Conservation (phyloP, 2,329 filamentous ascomycete species). For the Exophiala calicioides region DNA sequence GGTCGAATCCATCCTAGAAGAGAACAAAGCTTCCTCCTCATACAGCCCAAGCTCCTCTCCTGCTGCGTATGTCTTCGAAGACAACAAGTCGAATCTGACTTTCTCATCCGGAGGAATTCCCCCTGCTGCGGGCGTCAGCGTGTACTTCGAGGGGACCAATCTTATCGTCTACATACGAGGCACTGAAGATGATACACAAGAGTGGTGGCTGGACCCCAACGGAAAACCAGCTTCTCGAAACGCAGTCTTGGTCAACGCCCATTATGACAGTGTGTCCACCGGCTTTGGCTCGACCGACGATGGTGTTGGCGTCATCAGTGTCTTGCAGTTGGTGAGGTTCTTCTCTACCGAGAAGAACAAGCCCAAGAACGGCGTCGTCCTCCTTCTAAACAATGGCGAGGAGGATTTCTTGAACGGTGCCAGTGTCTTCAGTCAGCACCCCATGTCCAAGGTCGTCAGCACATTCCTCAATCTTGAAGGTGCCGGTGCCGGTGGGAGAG, state of each 20-base stretch:
- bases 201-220: conserved; percentile 67
- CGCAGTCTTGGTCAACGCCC: conserved; percentile 88
- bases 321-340: conserved; percentile 82
- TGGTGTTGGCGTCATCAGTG: conserved; percentile 82
- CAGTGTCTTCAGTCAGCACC: conserved; percentile 78
- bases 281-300: conserved; percentile 93
- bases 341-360: conserved; percentile 72
- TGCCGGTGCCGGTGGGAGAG: conserved; percentile 85
- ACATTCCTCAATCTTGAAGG: conserved; percentile 95
- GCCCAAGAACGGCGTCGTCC: conserved; percentile 77
- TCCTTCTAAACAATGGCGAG: conserved; percentile 92
- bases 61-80: conserved; percentile 71
- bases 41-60: conserved; percentile 7
- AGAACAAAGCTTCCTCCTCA: conserved; percentile 54
- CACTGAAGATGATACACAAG: conserved; percentile 67
- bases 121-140: conserved; percentile 46
- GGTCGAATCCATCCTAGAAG: conserved; percentile 67
- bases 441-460: conserved; percentile 75
- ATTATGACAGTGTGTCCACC: conserved; percentile 91
- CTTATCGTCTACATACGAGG: conserved; percentile 90
- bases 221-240: conserved; percentile 61
- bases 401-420: conserved; percentile 91
- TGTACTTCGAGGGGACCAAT: conserved; percentile 92
- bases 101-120: conserved; percentile 52
- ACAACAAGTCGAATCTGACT: conserved; percentile 76